phyloP scores from a whole-genome alignment of 352 stramenopile genomes.

The Pilasporangium apinafurcum region DNA sequence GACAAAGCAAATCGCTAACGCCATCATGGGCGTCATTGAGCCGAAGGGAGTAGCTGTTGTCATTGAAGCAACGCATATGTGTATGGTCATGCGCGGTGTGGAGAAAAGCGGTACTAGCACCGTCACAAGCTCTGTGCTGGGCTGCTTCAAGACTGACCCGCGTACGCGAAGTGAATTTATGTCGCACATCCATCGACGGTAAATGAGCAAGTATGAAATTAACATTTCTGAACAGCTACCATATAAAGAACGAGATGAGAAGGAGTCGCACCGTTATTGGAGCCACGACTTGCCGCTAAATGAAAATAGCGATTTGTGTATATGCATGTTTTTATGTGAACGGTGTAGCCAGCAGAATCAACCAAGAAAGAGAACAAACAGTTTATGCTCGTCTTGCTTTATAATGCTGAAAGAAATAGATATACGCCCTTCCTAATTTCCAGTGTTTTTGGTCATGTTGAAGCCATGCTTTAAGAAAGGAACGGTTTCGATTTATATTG shows the following conservation, averaged over 20 bases:
- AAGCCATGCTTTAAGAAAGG: too few relatives aligned
- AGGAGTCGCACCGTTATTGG: too few relatives aligned
- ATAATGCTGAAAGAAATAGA: conserved; percentile 24
- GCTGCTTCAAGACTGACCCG: conserved; percentile 95
- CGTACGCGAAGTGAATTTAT: conserved; percentile 86
- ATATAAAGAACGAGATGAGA: too few relatives aligned
- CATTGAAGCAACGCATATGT: conserved; percentile 98
- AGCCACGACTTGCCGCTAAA: too few relatives aligned
- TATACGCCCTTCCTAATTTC: conserved; percentile 31
- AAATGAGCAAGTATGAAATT: conserved; percentile 8
- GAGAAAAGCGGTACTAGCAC: conserved; percentile 96
- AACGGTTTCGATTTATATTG: background rate
- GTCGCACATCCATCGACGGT: conserved; percentile 80
- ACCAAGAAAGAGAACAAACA: conserved; percentile 22
- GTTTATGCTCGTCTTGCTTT: conserved; percentile 25
- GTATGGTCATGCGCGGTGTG: conserved; percentile 99
- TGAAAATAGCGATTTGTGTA: background rate
- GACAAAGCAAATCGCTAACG: conserved; percentile 98
- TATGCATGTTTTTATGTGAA: conserved; percentile 19
- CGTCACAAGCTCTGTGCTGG: conserved; percentile 95
- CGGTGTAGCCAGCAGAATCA: conserved; percentile 30
- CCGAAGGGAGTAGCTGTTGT: conserved; percentile 98
- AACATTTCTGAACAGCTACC: too few relatives aligned
- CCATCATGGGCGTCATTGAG: conserved; percentile 95
- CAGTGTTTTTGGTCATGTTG: conserved; percentile 11